phyloP scores from a whole-genome alignment of 345 rosid species.

The Carallia pectinifolia region DNA sequence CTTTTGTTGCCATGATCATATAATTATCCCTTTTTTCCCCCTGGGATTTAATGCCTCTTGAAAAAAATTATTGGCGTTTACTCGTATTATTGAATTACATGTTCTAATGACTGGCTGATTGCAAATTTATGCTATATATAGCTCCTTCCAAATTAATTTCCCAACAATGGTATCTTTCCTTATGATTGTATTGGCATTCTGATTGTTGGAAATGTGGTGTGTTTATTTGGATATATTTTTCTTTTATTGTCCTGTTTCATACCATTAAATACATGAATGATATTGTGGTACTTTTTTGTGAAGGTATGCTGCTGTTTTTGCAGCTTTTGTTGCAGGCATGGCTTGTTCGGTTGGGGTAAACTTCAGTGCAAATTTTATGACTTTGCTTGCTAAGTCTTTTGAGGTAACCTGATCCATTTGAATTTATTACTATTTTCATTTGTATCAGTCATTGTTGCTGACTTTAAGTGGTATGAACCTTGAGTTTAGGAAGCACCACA shows the following conservation, averaged over 20 bases:
- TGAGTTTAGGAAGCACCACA: neutral
- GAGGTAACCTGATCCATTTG: conserved; percentile 42
- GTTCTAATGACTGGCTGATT: neutral
- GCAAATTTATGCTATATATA: neutral
- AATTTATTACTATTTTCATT: neutral
- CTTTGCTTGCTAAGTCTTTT: conserved; percentile 68
- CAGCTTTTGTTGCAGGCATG: conserved; percentile 90
- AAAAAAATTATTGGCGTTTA: neutral
- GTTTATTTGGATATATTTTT: neutral
- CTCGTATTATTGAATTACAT: neutral
- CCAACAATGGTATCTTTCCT: neutral
- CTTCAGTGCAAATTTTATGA: conserved; percentile 83
- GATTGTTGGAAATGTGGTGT: neutral
- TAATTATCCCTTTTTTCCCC: neutral
- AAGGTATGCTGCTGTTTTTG: conserved; percentile 85
- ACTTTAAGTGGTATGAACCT: neutral
- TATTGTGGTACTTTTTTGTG: conserved; percentile 10
- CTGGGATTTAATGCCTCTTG: neutral
- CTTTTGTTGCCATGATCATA: no score
- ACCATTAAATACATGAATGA: neutral
- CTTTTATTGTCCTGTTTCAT: neutral
- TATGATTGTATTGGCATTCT: neutral
- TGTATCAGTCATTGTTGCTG: neutral
- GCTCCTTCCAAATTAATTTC: neutral
- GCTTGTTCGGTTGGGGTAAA: conserved; percentile 79